Evolutionary conservation across 345 rosid species (phyloP), one percentile per base, ranked within the genome.

Genomic region (Microthlaspi erraticum): DNA sequence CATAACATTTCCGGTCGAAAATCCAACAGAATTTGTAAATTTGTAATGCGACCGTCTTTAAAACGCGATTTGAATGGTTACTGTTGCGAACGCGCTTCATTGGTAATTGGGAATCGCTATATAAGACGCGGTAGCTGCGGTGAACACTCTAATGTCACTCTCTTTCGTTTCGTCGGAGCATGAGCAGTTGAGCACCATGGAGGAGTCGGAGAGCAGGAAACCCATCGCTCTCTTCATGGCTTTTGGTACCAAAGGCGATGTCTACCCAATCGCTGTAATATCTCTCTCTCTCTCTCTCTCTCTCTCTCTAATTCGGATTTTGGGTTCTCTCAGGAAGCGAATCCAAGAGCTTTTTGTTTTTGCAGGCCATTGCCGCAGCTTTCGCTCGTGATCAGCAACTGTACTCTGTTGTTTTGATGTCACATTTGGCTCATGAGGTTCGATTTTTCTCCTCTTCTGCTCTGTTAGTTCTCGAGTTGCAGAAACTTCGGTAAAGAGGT

Each of bases 231-330:
- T 84, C 26, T 88, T 90, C 84, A 87, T 92, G 85, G 93, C 91
- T 68, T 92, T 92, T 13, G 96, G 98, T 13, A 90, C 95, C 62
- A 79, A 85, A 78, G 96, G 95, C 57, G 98, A 90, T 80, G 91
- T 86, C 11, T 81, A 82, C 69, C 95, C 98, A 34, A 77, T 88
- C 23, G 90, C 95, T 46, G 98, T 92, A 83, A 66, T 61, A 34
- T 49, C 23, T 54, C 91, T 14, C 4, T 5, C 84, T 84, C 68
- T 73, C 66, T 55, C 38, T 53, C 46, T 39, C 56, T 20, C 20
- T 56, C 38, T 52, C 20, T 42, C 42, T n/a, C n/a, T n/a, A 6
- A 33, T 58, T 63, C 3, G 2, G 8, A 13, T 26, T 68, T 31
- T 26, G 53, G 7, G 12, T 76, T 42, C 56, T 52, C 29, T 16